Conservation (phyloP, 352 stramenopile genomes). For the Phytophthora colocasiae region DNA sequence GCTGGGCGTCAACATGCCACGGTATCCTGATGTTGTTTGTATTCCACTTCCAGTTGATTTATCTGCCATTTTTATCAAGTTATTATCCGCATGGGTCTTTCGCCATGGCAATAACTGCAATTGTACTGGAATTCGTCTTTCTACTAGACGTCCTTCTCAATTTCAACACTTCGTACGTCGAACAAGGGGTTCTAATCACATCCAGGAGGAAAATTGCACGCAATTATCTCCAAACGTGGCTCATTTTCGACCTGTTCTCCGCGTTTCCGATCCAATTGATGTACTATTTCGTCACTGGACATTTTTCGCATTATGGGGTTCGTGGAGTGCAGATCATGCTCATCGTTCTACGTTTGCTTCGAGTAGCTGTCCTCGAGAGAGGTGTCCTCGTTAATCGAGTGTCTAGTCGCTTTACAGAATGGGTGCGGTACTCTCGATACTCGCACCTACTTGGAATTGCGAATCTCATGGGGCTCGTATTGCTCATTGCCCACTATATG, state of each 20-base stretch:
- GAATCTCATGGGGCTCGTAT: conserved; percentile 40
- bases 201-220: conserved; percentile 20
- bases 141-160: conserved; percentile 24
- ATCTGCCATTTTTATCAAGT: conserved; percentile 11
- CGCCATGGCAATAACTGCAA: not conserved
- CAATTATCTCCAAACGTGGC: conserved; percentile 16
- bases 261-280: conserved; percentile 6
- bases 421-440: conserved; percentile 38
- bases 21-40: conserved; percentile 4
- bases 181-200: conserved; percentile 20
- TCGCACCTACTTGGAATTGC: conserved; percentile 43
- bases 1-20: conserved; percentile 9
- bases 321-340: conserved; percentile 11
- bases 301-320: not conserved
- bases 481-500: conserved; percentile 55
- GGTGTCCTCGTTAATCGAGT: conserved; percentile 21
- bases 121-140: conserved; percentile 10
- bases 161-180: conserved; percentile 24
- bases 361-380: conserved; percentile 17
- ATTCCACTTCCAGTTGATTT: conserved; percentile 25
- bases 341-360: conserved; percentile 27
- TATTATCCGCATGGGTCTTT: conserved; percentile 8
- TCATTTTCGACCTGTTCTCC: conserved; percentile 23
- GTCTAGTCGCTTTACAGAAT: conserved; percentile 30
- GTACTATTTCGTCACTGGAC: not conserved